Evolutionary conservation across 805 yeast species (phyloP), one percentile per base, ranked within the genome.

Genomic region (Candida pini): DNA sequence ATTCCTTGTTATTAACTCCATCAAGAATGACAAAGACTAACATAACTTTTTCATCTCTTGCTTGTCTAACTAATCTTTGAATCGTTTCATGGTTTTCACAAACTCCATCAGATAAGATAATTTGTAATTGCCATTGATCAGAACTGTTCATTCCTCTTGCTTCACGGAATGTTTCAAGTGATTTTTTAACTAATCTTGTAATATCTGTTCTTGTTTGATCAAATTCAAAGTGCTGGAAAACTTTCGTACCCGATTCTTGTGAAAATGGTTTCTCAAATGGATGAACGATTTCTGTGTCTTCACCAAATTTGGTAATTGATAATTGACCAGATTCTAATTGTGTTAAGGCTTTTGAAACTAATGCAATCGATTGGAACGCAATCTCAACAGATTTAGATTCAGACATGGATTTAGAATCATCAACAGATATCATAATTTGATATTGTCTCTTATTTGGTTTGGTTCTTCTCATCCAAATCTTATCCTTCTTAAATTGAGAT

Each of bases 381-480:
- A 92, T 69, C 45, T 85, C 87, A 13, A 87, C 90, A 24, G 94
- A 80, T 45, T 81, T 78, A 17, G 96, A 82, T 58, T 90, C 97
- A 38, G 89, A 78, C 99, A 92, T 92, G 1, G 97, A 90, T 58
- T 86, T 88, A 20, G 98, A 92, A 56, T 92, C 96, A 64, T 92
- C 99, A 31, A 92, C 83, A 1, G 98, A 89, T 45, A 92, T 83
- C 96, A 94, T 85, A 43, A 92, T 85, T 65, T 92, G 98, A 59
- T 92, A 92, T 56, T 89, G 92, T 52, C 99, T 79, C 66, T 92
- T 92, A 47, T 95, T 84, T 37, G 99, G 99, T 56, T 92, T 90
- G 6, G 97, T 88, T 61, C 99, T 77, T 56, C 96, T 77, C 63
- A 92, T 72, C 99, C 99, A 92, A 39, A 92, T 92, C 68, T 92